Conservation (phyloP, 257 asterid genomes). For the Verbena officinalis region DNA sequence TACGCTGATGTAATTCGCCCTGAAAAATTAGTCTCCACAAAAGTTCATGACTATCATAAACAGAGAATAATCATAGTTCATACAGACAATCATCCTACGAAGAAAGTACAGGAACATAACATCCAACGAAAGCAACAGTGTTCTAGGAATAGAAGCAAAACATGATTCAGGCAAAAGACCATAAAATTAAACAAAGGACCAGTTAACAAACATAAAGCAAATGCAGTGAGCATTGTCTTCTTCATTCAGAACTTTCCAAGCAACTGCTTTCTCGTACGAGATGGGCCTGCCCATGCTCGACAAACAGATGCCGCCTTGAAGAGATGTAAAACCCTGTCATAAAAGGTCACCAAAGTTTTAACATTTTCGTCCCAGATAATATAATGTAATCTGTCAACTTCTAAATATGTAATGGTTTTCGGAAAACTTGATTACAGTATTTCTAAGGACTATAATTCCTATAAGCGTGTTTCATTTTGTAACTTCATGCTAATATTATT, state of each 20-base stretch:
- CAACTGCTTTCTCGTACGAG: constrained; percentile 80
- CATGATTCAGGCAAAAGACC: constrained; percentile 1
- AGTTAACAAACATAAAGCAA: constrained; percentile 79
- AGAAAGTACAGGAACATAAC: neutral
- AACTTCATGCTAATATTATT: too few relatives aligned
- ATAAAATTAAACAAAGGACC: constrained; percentile 71
- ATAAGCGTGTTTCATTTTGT: too few relatives aligned
- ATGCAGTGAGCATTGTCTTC: constrained; percentile 70
- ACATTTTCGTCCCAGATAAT: neutral
- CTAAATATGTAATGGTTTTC: too few relatives aligned
- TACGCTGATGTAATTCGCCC: too few relatives aligned
- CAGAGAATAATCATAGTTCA: neutral
- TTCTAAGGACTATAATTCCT: too few relatives aligned
- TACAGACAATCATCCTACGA: neutral
- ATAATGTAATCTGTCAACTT: neutral
- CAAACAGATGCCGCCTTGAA: constrained; percentile 81
- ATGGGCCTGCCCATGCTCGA: constrained; percentile 94
- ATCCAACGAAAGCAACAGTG: constrained; percentile 22
- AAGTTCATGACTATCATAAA: too few relatives aligned
- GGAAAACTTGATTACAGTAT: too few relatives aligned
- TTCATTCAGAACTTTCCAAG: constrained; percentile 87
- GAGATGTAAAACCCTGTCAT: constrained; percentile 70
- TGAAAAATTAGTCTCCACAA: too few relatives aligned
- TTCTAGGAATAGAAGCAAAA: constrained; percentile 23
- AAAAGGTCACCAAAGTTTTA: neutral